phyloP scores from a whole-genome alignment of 2,329 filamentous ascomycete genomes.

The Pseudogymnoascus verrucosus region DNA sequence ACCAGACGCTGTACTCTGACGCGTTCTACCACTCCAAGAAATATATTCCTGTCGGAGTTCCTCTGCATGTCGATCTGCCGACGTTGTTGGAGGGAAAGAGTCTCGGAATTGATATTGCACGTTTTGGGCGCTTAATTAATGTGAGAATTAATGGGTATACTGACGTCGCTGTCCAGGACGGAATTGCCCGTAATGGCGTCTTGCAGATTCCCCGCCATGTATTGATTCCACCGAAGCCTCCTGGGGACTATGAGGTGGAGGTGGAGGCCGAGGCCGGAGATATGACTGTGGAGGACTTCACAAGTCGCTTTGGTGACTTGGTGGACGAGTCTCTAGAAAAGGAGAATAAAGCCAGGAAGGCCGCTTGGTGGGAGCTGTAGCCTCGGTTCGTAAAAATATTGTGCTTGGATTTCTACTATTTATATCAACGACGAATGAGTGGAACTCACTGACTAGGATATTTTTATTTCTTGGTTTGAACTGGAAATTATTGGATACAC shows the following conservation, averaged over 20 bases:
- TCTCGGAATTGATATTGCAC: conserved; percentile 63
- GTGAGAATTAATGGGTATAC: conserved; percentile 71
- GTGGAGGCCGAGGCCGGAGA: conserved; percentile 32
- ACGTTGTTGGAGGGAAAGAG: conserved; percentile 61
- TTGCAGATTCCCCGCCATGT: conserved; percentile 69
- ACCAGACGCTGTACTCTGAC: conserved; percentile 76
- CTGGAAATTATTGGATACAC: not conserved
- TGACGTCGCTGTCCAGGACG: conserved; percentile 59
- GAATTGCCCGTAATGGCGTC: conserved; percentile 69
- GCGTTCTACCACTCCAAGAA: conserved; percentile 51
- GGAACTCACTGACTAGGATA: not conserved
- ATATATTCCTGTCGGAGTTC: conserved; percentile 34
- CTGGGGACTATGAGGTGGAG: conserved; percentile 29
- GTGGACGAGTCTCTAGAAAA: not conserved
- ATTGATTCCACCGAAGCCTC: conserved; percentile 59
- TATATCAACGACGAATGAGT: not conserved
- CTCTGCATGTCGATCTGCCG: conserved; percentile 59
- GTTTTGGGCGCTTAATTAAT: conserved; percentile 58
- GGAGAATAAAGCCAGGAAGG: not conserved
- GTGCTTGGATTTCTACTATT: not conserved
- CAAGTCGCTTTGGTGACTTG: conserved; percentile 37
- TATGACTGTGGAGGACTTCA: conserved; percentile 52
- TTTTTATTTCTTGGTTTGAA: not conserved
- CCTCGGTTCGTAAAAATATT: not conserved
- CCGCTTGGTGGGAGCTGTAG: not conserved